Evolutionary conservation across 495 filamentous ascomycete species (phyloP).

Genomic region (Niebla homalea): DNA sequence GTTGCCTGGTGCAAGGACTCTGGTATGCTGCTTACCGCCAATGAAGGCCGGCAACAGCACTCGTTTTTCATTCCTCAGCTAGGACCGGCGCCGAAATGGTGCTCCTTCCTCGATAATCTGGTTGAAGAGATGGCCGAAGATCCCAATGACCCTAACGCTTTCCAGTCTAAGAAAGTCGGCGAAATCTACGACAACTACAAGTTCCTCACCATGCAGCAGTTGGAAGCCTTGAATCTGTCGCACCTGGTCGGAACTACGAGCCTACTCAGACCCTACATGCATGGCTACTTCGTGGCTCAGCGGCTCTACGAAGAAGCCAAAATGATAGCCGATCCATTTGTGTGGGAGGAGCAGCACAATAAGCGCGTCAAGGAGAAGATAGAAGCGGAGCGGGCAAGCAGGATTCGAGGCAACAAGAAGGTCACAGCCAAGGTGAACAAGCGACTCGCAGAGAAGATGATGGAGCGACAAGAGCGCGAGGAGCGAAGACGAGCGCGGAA

Average conservation of each 20-base stretch:
- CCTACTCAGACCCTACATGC: constrained; percentile 88
- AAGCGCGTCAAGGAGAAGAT: constrained; percentile 85
- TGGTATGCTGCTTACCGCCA: constrained; percentile 88
- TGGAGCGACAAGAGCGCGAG: constrained; percentile 67
- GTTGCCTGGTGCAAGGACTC: constrained; percentile 79
- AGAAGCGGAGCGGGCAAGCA: constrained; percentile 80
- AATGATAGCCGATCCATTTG: constrained; percentile 79
- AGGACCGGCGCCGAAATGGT: constrained; percentile 88
- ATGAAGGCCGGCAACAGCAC: constrained; percentile 86
- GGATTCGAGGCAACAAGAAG: constrained; percentile 87
- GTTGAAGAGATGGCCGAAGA: constrained; percentile 97
- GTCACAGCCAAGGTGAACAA: constrained; percentile 83
- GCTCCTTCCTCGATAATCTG: constrained; percentile 87
- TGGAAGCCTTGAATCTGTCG: constrained; percentile 65
- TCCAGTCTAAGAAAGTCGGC: constrained; percentile 35
- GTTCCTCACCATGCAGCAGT: constrained; percentile 78
- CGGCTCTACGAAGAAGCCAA: constrained; percentile 88
- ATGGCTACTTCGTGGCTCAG: constrained; percentile 92
- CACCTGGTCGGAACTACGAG: constrained; percentile 80
- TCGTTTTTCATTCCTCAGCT: constrained; percentile 93
- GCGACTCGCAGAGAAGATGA: constrained; percentile 67
- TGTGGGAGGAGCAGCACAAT: constrained; percentile 77
- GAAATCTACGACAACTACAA: constrained; percentile 97
- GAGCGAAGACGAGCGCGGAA: constrained; percentile 49
- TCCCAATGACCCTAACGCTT: constrained; percentile 54